Evolutionary conservation across 768 basidiomycete genomes (phyloP).

Genomic region (Tephrocybe sp.): DNA sequence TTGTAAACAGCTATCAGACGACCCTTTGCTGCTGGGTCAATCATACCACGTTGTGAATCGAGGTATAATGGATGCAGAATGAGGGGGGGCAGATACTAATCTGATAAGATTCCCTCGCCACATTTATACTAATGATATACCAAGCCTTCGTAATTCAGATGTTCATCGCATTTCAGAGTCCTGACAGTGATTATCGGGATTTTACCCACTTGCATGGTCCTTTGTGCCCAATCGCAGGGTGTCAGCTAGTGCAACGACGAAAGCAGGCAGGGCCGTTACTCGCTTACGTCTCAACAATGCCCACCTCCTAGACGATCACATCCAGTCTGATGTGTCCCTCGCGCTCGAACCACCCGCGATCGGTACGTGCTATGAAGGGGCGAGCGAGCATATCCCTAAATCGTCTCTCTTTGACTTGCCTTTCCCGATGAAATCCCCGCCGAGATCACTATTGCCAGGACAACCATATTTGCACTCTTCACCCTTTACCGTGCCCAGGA

Average conservation of each 20-base stretch:
- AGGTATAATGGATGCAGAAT: too few relatives aligned
- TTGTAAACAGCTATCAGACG: too few relatives aligned
- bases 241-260: slow-evolving; percentile 10
- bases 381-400: slow-evolving; percentile 28
- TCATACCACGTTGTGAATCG: too few relatives aligned
- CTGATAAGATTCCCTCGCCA: too few relatives aligned
- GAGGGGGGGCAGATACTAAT: too few relatives aligned
- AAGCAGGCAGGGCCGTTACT: slow-evolving; percentile 13
- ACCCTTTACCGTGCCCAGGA: slow-evolving; percentile 37
- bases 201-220: too few relatives aligned
- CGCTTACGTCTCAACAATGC: slow-evolving; percentile 22
- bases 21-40: too few relatives aligned
- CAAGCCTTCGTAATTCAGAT: too few relatives aligned
- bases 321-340: slow-evolving; percentile 9
- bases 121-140: too few relatives aligned
- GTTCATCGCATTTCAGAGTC: too few relatives aligned
- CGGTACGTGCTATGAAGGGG: slow-evolving; percentile 27
- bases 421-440: slow-evolving; percentile 18
- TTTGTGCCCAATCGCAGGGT: too few relatives aligned
- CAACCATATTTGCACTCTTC: slow-evolving; percentile 40
- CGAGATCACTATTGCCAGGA: slow-evolving; percentile 34
- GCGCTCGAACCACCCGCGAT: slow-evolving; percentile 26
- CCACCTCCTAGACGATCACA: slow-evolving; percentile 19
- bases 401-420: slow-evolving; percentile 24
- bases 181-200: too few relatives aligned